These are phyloP conservation scores for Exserohilum turcica DNA, from an alignment of 2,329 filamentous ascomycete species.

Conservation along the genomic window DNA sequence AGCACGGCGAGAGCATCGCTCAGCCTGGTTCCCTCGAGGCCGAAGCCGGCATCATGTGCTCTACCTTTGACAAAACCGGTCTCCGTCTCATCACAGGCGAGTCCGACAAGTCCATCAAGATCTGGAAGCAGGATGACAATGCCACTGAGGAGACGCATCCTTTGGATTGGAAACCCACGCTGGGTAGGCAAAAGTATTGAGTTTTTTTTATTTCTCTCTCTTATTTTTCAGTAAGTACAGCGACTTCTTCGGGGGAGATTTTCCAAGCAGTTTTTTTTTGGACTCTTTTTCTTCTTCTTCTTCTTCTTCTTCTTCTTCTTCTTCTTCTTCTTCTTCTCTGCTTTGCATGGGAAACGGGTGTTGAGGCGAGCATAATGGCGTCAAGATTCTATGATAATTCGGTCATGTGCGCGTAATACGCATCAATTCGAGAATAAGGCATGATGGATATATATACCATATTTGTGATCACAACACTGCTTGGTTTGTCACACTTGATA, in stretches of 20 bases:
- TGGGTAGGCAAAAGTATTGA: conserved; percentile 72
- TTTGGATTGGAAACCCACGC: conserved; percentile 84
- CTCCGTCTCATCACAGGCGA: conserved; percentile 90
- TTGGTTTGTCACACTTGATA: too few relatives aligned
- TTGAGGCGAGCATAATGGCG: conserved; percentile 6
- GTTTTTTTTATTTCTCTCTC: too few relatives aligned
- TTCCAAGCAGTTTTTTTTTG: too few relatives aligned
- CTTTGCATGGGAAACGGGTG: conserved; percentile 3
- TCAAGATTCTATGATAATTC: conserved; percentile 10
- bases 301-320: too few relatives aligned
- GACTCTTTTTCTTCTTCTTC: not conserved
- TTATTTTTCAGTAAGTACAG: too few relatives aligned
- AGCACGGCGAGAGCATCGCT: conserved; percentile 85
- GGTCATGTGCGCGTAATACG: not conserved
- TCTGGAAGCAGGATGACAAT: conserved; percentile 92
- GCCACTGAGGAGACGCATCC: conserved; percentile 92
- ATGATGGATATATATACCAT: not conserved
- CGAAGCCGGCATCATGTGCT: conserved; percentile 92
- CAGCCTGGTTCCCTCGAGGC: conserved; percentile 94
- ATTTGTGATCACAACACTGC: not conserved
- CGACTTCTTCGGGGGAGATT: too few relatives aligned
- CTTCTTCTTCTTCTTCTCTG: too few relatives aligned
- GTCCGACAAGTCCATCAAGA: conserved; percentile 89
- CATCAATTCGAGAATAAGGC: not conserved
- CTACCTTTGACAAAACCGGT: conserved; percentile 88